Conservation (phyloP, 371 early-diverging fungal species). For the Massospora cicadina region DNA sequence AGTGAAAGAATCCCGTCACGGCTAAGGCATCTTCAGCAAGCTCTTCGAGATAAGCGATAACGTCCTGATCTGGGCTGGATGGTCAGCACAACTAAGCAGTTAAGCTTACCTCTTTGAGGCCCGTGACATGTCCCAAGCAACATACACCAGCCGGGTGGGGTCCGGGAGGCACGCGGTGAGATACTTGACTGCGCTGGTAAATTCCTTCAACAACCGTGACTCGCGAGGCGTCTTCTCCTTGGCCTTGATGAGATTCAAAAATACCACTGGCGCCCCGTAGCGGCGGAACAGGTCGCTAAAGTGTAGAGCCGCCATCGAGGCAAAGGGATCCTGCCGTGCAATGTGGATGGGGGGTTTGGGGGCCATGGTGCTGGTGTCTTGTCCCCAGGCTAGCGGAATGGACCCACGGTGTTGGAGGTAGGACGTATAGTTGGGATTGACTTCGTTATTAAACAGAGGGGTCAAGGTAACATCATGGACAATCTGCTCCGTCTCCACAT, state of each 20-base stretch:
- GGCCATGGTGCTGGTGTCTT: constrained; percentile 76
- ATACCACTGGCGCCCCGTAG: constrained; percentile 78
- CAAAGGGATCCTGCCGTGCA: constrained; percentile 68
- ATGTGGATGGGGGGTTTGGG: constrained; percentile 90
- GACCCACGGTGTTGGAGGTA: constrained; percentile 94
- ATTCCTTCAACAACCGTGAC: constrained; percentile 68
- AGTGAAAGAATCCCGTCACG: constrained; percentile 81
- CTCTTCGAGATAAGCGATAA: constrained; percentile 72
- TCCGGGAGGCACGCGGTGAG: constrained; percentile 78
- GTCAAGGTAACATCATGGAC: constrained; percentile 79
- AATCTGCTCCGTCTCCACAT: constrained; percentile 98
- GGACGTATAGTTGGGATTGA: constrained; percentile 66
- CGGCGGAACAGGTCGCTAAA: constrained; percentile 76
- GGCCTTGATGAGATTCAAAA: constrained; percentile 82
- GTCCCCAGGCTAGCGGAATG: constrained; percentile 90
- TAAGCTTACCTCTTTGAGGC: constrained; percentile 63
- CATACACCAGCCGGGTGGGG: constrained; percentile 50
- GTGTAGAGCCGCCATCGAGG: constrained; percentile 74
- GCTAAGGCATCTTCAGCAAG: constrained; percentile 70
- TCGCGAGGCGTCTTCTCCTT: constrained; percentile 83
- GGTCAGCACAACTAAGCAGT: background rate
- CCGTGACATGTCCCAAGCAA: constrained; percentile 95
- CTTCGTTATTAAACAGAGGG: constrained; percentile 41
- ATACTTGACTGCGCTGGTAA: constrained; percentile 56
- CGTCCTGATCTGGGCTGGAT: constrained; percentile 61